Percentiles rank a stretch among this genome's conserved stretches.
Conservation (phyloP, 2,329 filamentous ascomycete species). For the Fusarium sp. region DNA sequence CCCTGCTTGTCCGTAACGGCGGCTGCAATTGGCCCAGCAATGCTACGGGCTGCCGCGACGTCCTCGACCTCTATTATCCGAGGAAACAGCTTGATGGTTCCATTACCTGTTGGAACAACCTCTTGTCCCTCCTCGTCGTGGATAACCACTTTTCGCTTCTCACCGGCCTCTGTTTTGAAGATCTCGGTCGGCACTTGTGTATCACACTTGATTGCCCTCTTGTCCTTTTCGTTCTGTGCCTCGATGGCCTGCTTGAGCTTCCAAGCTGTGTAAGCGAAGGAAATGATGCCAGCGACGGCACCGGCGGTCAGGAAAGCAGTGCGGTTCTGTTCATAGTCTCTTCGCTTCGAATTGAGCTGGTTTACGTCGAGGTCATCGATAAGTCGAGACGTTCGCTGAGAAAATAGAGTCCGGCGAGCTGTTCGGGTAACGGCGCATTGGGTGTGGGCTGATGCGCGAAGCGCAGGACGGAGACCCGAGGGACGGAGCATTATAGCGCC, state of each 20-base stretch:
- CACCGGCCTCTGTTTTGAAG: constrained; percentile 59
- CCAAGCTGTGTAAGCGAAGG: constrained; percentile 61
- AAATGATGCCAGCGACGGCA: constrained; percentile 58
- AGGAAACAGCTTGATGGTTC: constrained; percentile 81
- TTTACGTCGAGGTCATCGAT: constrained; percentile 61
- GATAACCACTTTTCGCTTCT: constrained; percentile 66
- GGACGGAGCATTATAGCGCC: constrained; percentile 46
- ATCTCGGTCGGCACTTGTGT: constrained; percentile 53
- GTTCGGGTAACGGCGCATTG: constrained; percentile 37
- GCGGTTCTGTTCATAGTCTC: constrained; percentile 61
- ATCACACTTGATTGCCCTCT: constrained; percentile 55
- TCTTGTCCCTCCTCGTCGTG: constrained; percentile 76
- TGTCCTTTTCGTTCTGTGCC: constrained; percentile 47
- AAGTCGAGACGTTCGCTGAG: constrained; percentile 47
- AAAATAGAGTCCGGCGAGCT: constrained; percentile 45
- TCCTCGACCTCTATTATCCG: constrained; percentile 70
- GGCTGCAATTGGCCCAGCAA: constrained; percentile 48
- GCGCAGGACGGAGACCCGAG: constrained; percentile 45
- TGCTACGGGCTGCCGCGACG: constrained; percentile 44
- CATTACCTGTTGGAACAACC: constrained; percentile 82
- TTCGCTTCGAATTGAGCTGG: constrained; percentile 56
- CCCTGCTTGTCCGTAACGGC: constrained; percentile 53
- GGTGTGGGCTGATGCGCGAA: constrained; percentile 38
- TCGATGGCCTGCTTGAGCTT: constrained; percentile 58
- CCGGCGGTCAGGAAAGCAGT: constrained; percentile 63